Percentiles rank a stretch among this genome's conserved stretches.
Conservation (phyloP, 805 yeast genomes). For the Candida oleophila region DNA sequence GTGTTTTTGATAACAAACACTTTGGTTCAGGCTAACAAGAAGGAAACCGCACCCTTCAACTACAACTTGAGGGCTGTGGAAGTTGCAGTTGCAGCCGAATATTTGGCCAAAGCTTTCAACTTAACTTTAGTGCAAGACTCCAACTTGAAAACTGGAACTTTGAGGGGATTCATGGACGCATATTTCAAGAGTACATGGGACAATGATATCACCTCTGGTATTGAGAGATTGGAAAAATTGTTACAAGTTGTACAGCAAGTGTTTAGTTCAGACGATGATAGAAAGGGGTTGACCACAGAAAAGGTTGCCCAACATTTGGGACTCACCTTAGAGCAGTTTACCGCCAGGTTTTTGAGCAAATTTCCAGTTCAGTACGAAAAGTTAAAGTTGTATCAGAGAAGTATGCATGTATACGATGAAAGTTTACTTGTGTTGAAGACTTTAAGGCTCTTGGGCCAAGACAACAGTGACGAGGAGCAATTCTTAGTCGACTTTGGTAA, state of each 20-base stretch:
- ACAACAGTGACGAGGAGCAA: conserved; percentile 20
- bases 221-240: conserved; percentile 38
- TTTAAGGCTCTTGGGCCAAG: conserved; percentile 34
- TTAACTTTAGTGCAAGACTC: conserved; percentile 46
- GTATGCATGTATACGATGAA: conserved; percentile 64
- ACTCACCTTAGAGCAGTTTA: conserved; percentile 41
- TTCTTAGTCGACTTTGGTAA: conserved; percentile 49
- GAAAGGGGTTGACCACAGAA: conserved; percentile 50
- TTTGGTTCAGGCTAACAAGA: conserved; percentile 60
- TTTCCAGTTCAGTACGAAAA: conserved; percentile 57
- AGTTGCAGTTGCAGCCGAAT: conserved; percentile 63
- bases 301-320: conserved; percentile 47
- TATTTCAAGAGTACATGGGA: conserved; percentile 44
- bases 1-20: conserved; percentile 65
- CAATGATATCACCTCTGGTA: conserved; percentile 41
- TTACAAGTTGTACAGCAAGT: conserved; percentile 42
- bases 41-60: conserved; percentile 66
- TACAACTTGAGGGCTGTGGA: conserved; percentile 74
- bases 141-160: conserved; percentile 55
- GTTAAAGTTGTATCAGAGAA: conserved; percentile 56
- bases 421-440: conserved; percentile 57
- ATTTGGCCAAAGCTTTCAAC: conserved; percentile 50
- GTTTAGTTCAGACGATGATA: conserved; percentile 28
- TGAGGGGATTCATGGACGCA: conserved; percentile 62
- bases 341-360: conserved; percentile 42